Evolutionary conservation across 1,284 basidiomycete genomes (phyloP), one percentile per base, ranked within the genome.

Genomic region (Mycosarcoma mackinlayi): DNA sequence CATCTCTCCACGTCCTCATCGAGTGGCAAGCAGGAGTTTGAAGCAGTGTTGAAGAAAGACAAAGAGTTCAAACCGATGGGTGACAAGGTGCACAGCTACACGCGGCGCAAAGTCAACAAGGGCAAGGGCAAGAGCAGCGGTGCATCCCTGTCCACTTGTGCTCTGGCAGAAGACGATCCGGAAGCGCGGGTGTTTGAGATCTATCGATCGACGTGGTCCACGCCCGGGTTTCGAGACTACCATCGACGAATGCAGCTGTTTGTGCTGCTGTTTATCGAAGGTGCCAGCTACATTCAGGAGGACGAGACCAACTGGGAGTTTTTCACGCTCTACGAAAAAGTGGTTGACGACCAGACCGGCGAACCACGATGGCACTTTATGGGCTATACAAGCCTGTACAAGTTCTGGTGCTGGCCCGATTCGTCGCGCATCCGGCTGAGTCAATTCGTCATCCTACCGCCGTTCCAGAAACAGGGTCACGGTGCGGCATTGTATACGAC

Each of bases 191-290:
- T 64, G 27, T 81, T 81, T 44, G 68, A 70, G 31, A 59, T 82
- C 19, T 80, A 70, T 38, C 75, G 68, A 10, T 60, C 89, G 23
- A 94, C 89, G 6, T 95, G 92, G 89, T 85, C 89, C 61, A 93
- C 93, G 1, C 89, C 91, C 5, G 94, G 93, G 4, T 98, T 97
- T 85, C 87, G 87, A 76, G 93, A 95, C 83, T 94, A 92, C 76
- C 95, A 97, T 79, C 87, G 91, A n/a, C 86, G 89, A 53, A 96
- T 96, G 91, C 95, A 98, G 84, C 83, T 97, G 52, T 97, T 97
- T 81, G 92, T 96, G 58, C 84, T 96, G 38, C 85, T 98, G 8
- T 98, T 93, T 84, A 95, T 98, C 79, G 95, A 98, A 82, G 96
- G 89, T 7, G 80, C 80, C 0, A 76, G 73, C 53, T 98, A 94